phyloP scores from a whole-genome alignment of 2,329 filamentous ascomycete genomes.

The Chaetomium globosum region DNA sequence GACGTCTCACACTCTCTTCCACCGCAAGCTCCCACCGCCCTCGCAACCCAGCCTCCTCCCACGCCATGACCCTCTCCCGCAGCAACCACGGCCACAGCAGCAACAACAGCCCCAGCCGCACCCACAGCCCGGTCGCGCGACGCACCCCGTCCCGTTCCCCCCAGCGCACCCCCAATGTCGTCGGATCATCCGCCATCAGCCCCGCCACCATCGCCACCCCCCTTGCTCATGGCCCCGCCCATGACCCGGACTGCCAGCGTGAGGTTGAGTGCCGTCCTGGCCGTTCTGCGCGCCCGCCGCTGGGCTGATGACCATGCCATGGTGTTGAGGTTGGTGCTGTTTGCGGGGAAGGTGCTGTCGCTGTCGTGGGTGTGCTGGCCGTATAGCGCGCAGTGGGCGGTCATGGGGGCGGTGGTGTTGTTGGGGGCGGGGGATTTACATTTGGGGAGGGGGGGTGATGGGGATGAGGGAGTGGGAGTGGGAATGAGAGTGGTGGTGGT shows the following conservation, averaged over 20 bases:
- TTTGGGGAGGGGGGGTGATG: not conserved
- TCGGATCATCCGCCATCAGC: conserved; percentile 8
- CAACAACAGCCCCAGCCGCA: conserved; percentile 26
- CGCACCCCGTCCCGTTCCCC: conserved; percentile 38
- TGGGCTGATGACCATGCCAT: conserved; percentile 41
- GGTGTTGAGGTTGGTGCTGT: conserved; percentile 60
- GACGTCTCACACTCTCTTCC: conserved; percentile 10
- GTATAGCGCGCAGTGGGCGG: conserved; percentile 23
- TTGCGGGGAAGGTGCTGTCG: conserved; percentile 68
- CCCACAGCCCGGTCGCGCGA: conserved; percentile 38
- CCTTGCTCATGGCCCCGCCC: conserved; percentile 56
- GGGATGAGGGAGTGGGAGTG: not conserved
- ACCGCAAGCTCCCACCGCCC: conserved; percentile 37
- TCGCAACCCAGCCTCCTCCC: conserved; percentile 4
- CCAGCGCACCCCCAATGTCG: conserved; percentile 35
- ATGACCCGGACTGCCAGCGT: conserved; percentile 42
- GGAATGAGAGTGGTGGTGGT: not conserved
- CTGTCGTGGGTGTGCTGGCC: conserved; percentile 45
- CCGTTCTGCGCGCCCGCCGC: conserved; percentile 43
- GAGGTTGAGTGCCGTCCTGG: conserved; percentile 43
- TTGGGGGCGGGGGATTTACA: conserved; percentile 26
- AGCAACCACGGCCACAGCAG: conserved; percentile 30
- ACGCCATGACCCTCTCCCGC: conserved; percentile 36
- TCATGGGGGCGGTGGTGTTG: conserved; percentile 16
- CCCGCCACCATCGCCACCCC: conserved; percentile 42